Percentiles rank a stretch among this genome's conserved stretches.
Evolutionary conservation across 129 eudicot genomes (phyloP).

Genomic region (Daucus carota): DH1_v3.0 NC_030385.2:45595501-45596000

Average conservation of each 20-base stretch:
- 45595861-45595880: not conserved
- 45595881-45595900: constrained; percentile 58
- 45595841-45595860: not conserved
- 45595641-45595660: not conserved
- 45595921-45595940: constrained; percentile 72
- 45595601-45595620: not conserved
- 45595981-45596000: constrained; percentile 1
- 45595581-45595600: not conserved
- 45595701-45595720: not conserved
- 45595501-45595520: not conserved
- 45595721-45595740: not conserved
- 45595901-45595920: constrained; percentile 60
- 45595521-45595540: not conserved
- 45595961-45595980: not conserved
- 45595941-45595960: constrained; percentile 60
- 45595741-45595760: not conserved
- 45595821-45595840: not conserved
- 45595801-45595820: not conserved
- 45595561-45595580: not conserved
- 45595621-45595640: not conserved
- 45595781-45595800: not conserved
- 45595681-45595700: not conserved
- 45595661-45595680: not conserved
- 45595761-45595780: not conserved
- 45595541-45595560: not conserved